These are phyloP conservation scores for Alternaria novae-zelandiae DNA, from an alignment of 2,329 filamentous ascomycete genomes.

Conservation along the genomic window DNA sequence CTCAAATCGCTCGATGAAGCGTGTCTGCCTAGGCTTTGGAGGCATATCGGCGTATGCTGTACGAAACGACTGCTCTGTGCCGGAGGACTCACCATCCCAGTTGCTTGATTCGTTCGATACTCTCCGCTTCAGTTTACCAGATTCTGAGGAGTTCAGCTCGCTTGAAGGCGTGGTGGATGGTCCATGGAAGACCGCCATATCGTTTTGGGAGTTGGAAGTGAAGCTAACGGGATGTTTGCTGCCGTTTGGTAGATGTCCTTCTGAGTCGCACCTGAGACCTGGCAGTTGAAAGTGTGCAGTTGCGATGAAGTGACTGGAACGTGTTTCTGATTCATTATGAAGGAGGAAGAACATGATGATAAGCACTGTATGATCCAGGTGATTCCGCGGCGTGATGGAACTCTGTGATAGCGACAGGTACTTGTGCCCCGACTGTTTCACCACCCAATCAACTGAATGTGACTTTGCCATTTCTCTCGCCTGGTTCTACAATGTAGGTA, in stretches of 20 bases:
- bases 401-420: not conserved
- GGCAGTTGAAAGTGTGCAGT: not conserved
- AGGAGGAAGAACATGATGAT: not conserved
- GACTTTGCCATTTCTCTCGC: not conserved
- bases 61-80: not conserved
- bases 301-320: not conserved
- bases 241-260: not conserved
- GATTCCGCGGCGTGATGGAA: not conserved
- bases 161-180: not conserved
- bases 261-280: not conserved
- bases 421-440: not conserved
- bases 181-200: not conserved
- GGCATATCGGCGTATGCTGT: not conserved
- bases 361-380: not conserved
- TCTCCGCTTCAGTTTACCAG: not conserved
- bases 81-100: not conserved
- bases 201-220: not conserved
- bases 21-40: not conserved
- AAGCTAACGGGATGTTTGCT: not conserved
- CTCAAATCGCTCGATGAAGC: not conserved
- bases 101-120: not conserved
- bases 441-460: not conserved
- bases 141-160: not conserved
- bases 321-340: not conserved
- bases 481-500: not conserved